Base-by-base conservation (phyloP, 2,329 filamentous ascomycete genomes). In the Xylogone sp. region DNA sequence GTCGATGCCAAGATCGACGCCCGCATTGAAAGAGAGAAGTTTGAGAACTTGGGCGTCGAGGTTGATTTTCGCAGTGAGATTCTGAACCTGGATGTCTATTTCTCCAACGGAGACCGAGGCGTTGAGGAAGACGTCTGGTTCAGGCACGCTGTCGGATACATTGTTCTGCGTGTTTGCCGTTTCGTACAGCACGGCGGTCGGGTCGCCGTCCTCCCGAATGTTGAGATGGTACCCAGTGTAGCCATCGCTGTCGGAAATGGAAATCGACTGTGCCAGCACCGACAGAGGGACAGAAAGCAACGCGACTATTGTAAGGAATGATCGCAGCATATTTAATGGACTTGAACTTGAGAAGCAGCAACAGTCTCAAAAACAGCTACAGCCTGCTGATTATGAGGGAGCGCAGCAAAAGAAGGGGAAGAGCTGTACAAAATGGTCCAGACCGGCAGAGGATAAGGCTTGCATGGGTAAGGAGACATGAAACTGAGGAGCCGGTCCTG, bases 121-220 rank as follows among this genome's bases (percentile, higher is more conserved):
- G 58, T 84, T 84, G 49, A 84, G 75, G 56, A 77, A 81, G 18
- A 84, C 80, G 57, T 84, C 81, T 2, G 81, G 81, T 44, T 75
- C 70, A 1, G 72, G 67, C 20, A 70, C 64, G 1, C 74, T 70
- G 1, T 69, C 60, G 6, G 70, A 71, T 19, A 74, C 72, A 45
- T 73, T 74, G 1, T 68, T 61, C 3, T 66, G 64, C 1, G 78
- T 82, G 57, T 72, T 71, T 43, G 69, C 74, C 0, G 80, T 83
- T 57, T 79, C 77, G 65, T 82, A 83, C 43, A 74, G 64, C 13
- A 73, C 71, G 2, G 77, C 74, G 21, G 75, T 69, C 6, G 74
- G 72, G 59, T 81, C 76, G 46, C 76, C 76, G 29, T 73, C 70
- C 13, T 31, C 27, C 7, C 27, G 27, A 49, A 77, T 68, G 27